Conservation (phyloP, 208 protist genomes). For the Crithidia expoeki region DNA sequence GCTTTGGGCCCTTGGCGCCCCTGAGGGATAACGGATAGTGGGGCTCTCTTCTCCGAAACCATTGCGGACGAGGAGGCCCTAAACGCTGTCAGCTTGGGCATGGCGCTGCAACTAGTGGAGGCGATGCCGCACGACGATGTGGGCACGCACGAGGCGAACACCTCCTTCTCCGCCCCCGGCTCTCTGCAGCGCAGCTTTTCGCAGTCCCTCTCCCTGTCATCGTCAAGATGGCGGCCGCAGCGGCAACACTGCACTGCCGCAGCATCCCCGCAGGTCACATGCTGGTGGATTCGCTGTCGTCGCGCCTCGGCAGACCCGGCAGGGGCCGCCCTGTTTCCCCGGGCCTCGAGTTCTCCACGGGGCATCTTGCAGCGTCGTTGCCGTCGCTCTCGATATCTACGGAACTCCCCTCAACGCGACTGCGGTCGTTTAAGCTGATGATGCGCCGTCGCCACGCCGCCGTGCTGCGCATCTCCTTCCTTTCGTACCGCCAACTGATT, state of each 20-base stretch:
- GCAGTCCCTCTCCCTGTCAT: not conserved
- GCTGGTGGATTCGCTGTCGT: not conserved
- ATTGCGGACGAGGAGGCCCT: slow-evolving; percentile 11
- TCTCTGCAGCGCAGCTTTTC: not conserved
- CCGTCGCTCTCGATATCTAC: not conserved
- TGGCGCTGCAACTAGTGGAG: not conserved
- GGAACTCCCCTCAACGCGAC: not conserved
- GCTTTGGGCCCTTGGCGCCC: too few species aligned
- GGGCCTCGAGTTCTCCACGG: not conserved
- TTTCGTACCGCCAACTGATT: slow-evolving; percentile 9
- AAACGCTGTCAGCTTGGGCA: slow-evolving; percentile 12
- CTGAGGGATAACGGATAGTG: too few species aligned
- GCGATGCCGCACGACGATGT: not conserved
- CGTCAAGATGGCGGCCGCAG: not conserved
- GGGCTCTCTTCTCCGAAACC: slow-evolving; percentile 16
- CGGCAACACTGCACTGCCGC: not conserved
- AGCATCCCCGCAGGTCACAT: not conserved
- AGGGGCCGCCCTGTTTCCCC: not conserved
- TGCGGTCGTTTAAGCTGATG: not conserved
- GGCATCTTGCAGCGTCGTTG: slow-evolving; percentile 6
- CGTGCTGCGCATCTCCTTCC: slow-evolving; percentile 7
- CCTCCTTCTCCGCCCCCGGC: not conserved
- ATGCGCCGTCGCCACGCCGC: slow-evolving; percentile 19
- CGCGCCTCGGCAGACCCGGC: not conserved
- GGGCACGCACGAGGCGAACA: not conserved